Conservation (phyloP, 768 basidiomycete genomes). For the Tulasnella calospora region DNA sequence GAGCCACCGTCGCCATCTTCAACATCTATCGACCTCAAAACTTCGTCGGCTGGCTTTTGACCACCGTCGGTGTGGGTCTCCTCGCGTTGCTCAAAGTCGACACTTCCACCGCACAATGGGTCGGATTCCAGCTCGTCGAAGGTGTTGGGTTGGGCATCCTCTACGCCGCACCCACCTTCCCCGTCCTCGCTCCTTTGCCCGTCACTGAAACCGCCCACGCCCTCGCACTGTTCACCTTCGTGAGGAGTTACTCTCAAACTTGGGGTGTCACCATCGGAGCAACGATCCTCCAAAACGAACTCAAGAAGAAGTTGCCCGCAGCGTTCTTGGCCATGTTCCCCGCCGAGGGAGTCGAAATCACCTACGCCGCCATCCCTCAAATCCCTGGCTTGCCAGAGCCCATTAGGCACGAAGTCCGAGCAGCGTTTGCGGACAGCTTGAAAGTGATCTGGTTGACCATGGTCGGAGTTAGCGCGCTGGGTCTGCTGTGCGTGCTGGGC, state of each 20-base stretch:
- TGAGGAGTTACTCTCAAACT: constrained; percentile 40
- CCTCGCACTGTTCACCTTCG: constrained; percentile 32
- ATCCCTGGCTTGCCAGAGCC: constrained; percentile 26
- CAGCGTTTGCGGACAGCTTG: constrained; percentile 29
- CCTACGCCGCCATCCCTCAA: constrained; percentile 30
- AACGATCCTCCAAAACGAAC: constrained; percentile 50
- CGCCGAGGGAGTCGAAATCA: constrained; percentile 36
- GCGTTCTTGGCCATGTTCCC: constrained; percentile 34
- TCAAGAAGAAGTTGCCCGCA: constrained; percentile 42
- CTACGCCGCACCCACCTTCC: constrained; percentile 6
- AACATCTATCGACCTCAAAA: constrained; percentile 42
- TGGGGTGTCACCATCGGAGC: constrained; percentile 43
- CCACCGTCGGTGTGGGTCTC: constrained; percentile 38
- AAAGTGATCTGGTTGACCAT: constrained; percentile 33
- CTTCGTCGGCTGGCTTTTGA: constrained; percentile 39
- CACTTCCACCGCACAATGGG: constrained; percentile 15
- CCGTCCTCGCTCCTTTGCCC: constrained; percentile 32
- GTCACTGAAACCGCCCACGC: constrained; percentile 28
- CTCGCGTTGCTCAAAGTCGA: constrained; percentile 30
- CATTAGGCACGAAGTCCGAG: constrained; percentile 22
- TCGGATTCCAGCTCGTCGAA: constrained; percentile 26
- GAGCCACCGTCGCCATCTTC: background rate
- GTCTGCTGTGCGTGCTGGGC: constrained; percentile 37
- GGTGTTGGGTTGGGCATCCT: constrained; percentile 22
- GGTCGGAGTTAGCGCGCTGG: constrained; percentile 40